phyloP scores from a whole-genome alignment of 768 basidiomycete genomes.

The Agaricus subrufescens region DNA sequence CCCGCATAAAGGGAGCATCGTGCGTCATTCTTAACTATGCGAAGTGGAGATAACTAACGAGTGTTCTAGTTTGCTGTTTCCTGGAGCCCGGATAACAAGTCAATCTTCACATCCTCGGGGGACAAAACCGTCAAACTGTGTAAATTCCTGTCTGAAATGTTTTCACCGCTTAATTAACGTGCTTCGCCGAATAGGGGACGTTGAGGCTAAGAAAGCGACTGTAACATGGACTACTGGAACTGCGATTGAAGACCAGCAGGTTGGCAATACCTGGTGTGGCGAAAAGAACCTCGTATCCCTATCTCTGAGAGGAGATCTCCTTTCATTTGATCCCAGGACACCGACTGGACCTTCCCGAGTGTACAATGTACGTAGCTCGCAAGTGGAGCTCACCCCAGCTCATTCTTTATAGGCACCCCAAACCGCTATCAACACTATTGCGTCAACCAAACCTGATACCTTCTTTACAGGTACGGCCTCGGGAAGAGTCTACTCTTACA shows the following conservation, averaged over 20 bases:
- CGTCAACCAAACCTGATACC: constrained; percentile 39
- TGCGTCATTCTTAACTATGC: constrained; percentile 30
- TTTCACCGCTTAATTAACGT: not conserved
- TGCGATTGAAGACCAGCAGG: constrained; percentile 77
- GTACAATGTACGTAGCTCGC: constrained; percentile 40
- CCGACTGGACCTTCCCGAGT: constrained; percentile 57
- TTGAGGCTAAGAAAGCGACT: constrained; percentile 60
- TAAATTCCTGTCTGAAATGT: constrained; percentile 20
- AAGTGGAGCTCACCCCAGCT: not conserved
- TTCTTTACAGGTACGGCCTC: constrained; percentile 82
- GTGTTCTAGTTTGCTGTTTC: constrained; percentile 56
- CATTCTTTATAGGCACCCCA: constrained; percentile 60
- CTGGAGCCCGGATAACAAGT: constrained; percentile 78
- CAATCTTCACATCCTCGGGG: constrained; percentile 76
- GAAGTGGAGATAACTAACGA: not conserved
- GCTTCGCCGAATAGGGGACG: constrained; percentile 61
- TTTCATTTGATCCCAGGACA: constrained; percentile 73
- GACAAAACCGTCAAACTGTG: constrained; percentile 88
- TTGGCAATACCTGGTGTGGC: constrained; percentile 83
- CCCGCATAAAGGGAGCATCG: constrained; percentile 72
- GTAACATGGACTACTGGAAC: constrained; percentile 71
- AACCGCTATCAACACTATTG: constrained; percentile 68
- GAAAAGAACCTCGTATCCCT: constrained; percentile 72
- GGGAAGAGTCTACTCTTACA: constrained; percentile 68
- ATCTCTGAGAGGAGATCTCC: constrained; percentile 77